A percentile compares a stretch with the other conserved stretches of the same genome.
These are phyloP conservation scores for Cercospora sp. DNA, from an alignment of 2,329 filamentous ascomycete species.

Conservation along the genomic window DNA sequence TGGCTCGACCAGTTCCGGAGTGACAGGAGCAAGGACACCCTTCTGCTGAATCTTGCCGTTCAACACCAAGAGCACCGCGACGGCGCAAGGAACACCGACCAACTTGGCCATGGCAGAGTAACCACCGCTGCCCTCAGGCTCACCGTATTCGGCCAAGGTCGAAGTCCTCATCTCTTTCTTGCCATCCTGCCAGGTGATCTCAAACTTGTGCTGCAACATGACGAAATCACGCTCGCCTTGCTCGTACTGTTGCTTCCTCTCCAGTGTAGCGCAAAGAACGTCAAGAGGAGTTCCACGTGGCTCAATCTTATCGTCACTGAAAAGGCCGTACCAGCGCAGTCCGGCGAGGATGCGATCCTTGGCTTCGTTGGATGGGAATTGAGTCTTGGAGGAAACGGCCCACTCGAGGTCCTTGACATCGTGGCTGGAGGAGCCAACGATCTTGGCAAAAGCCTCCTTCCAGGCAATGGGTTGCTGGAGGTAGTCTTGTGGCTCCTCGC, in stretches of 20 bases:
- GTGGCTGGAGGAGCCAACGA: slow-evolving; percentile 68
- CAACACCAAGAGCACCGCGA: slow-evolving; percentile 60
- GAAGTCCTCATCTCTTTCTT: slow-evolving; percentile 73
- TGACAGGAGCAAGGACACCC: slow-evolving; percentile 72
- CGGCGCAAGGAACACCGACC: slow-evolving; percentile 72
- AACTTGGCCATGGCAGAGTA: slow-evolving; percentile 83
- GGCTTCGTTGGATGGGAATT: slow-evolving; percentile 68
- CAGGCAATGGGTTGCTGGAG: slow-evolving; percentile 67
- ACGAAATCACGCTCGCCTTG: slow-evolving; percentile 82
- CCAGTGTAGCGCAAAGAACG: slow-evolving; percentile 83
- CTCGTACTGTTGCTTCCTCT: slow-evolving; percentile 88
- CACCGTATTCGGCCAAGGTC: slow-evolving; percentile 81
- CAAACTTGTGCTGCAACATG: slow-evolving; percentile 77
- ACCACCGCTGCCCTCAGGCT: slow-evolving; percentile 59
- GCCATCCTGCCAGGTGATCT: slow-evolving; percentile 80
- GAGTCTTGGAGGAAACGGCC: slow-evolving; percentile 73
- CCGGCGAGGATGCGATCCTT: slow-evolving; percentile 69
- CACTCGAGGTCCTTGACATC: slow-evolving; percentile 64
- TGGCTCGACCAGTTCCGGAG: slow-evolving; percentile 67
- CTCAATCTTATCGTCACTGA: slow-evolving; percentile 67
- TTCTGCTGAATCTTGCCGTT: slow-evolving; percentile 41
- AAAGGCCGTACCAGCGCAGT: slow-evolving; percentile 69
- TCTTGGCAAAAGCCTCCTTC: slow-evolving; percentile 80
- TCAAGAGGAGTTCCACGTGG: slow-evolving; percentile 80
- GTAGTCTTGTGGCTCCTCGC: slow-evolving; percentile 64